These are phyloP conservation scores for Brassica juncea DNA, from an alignment of 345 rosid genomes.

Conservation along the genomic window DNA sequence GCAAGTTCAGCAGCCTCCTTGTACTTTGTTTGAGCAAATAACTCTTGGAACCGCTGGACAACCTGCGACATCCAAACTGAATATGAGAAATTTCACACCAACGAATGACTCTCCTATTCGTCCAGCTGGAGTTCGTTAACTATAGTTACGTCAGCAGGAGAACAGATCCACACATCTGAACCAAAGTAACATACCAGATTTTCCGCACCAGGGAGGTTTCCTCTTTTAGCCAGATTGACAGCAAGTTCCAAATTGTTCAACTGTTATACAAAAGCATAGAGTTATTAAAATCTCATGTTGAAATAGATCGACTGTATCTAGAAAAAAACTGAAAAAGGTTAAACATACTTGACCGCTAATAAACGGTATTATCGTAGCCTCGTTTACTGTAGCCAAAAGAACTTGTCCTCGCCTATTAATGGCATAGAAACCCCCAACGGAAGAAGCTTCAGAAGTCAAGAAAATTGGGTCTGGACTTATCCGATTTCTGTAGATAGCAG, in stretches of 20 bases:
- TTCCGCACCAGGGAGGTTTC: slow-evolving; percentile 99
- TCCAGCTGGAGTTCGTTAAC: slow-evolving; percentile 8
- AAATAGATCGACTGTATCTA: not conserved
- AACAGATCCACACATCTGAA: slow-evolving; percentile 28
- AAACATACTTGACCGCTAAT: slow-evolving; percentile 93
- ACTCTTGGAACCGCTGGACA: slow-evolving; percentile 98
- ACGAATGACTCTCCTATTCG: not conserved
- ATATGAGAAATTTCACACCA: slow-evolving; percentile 19
- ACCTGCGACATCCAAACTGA: slow-evolving; percentile 59
- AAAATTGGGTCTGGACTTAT: slow-evolving; percentile 99
- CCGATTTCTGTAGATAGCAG: slow-evolving; percentile 97
- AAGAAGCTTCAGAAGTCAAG: slow-evolving; percentile 92
- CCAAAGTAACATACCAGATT: slow-evolving; percentile 66
- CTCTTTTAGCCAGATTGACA: slow-evolving; percentile 97
- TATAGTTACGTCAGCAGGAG: slow-evolving; percentile 11
- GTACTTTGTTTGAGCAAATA: slow-evolving; percentile 97
- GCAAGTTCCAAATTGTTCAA: slow-evolving; percentile 98
- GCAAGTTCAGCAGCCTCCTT: slow-evolving; percentile 99
- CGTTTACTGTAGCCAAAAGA: slow-evolving; percentile 87
- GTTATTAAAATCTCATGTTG: slow-evolving; percentile 26
- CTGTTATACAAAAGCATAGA: slow-evolving; percentile 47
- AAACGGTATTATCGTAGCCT: slow-evolving; percentile 89
- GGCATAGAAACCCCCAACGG: slow-evolving; percentile 91
- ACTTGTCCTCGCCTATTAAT: slow-evolving; percentile 93
- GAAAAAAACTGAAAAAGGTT: not conserved